A percentile compares a stretch with the other conserved stretches of the same genome.
phyloP scores from a whole-genome alignment of 306 rosid genomes.

The Fragaria ananassa region DNA sequence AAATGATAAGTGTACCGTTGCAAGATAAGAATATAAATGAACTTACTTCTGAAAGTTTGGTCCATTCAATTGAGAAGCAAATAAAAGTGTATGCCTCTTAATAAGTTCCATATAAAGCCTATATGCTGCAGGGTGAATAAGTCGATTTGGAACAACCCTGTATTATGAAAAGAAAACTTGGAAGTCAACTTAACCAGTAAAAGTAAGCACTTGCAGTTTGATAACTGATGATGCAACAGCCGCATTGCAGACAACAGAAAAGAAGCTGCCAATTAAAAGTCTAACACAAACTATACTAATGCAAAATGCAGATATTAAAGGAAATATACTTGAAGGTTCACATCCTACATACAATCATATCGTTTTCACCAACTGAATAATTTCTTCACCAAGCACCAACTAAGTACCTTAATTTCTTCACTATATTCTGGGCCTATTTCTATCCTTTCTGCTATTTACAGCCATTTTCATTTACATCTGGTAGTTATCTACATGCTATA shows the following conservation, averaged over 20 bases:
- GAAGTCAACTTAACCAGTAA: constrained; percentile 14
- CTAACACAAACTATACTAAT: background rate
- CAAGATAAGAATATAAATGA: constrained; percentile 20
- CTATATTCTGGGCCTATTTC: background rate
- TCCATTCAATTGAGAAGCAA: constrained; percentile 42
- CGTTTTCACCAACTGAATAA: background rate
- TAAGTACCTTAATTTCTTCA: background rate
- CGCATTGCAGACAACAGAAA: background rate
- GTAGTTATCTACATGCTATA: background rate
- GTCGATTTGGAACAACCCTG: constrained; percentile 75
- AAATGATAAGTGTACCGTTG: background rate
- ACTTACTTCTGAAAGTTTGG: constrained; percentile 59
- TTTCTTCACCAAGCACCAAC: background rate
- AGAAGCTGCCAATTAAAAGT: background rate
- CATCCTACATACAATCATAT: background rate
- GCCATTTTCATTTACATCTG: background rate
- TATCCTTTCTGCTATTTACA: background rate
- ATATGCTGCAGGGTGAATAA: constrained; percentile 60
- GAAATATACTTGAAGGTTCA: background rate
- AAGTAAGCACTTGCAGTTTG: background rate
- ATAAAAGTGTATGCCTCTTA: constrained; percentile 44
- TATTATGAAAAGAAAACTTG: constrained; percentile 11
- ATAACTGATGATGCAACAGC: background rate
- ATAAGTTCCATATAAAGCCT: constrained; percentile 79
- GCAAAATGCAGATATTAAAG: background rate